These are phyloP conservation scores for Trichoderma sp. DNA, from an alignment of 2,329 filamentous ascomycete species.

Conservation along the genomic window DNA sequence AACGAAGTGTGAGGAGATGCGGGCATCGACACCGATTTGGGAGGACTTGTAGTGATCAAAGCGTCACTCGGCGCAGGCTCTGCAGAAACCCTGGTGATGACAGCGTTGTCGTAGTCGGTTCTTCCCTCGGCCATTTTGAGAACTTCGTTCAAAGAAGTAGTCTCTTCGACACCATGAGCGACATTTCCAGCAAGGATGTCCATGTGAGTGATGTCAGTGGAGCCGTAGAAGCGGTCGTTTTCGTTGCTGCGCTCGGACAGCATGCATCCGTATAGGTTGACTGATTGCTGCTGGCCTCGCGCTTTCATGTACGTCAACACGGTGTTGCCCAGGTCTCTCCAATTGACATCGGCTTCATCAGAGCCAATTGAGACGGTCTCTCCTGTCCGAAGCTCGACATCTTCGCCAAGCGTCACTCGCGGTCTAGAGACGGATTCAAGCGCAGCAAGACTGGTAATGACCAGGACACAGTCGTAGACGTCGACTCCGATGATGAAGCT, in stretches of 20 bases:
- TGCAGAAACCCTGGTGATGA: conserved; percentile 64
- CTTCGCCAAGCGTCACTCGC: conserved; percentile 77
- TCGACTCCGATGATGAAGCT: conserved; percentile 91
- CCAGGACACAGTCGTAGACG: conserved; percentile 92
- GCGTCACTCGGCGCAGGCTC: conserved; percentile 77
- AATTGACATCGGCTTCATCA: conserved; percentile 52
- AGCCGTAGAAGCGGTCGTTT: conserved; percentile 60
- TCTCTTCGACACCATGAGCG: conserved; percentile 55
- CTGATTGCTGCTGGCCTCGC: conserved; percentile 55
- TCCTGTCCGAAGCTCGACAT: conserved; percentile 74
- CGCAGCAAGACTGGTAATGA: conserved; percentile 84
- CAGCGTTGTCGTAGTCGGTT: conserved; percentile 66
- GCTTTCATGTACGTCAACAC: conserved; percentile 62
- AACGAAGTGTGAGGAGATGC: conserved; percentile 56
- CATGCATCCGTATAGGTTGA: conserved; percentile 58
- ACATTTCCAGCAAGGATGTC: conserved; percentile 61
- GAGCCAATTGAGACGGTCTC: conserved; percentile 64
- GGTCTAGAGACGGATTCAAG: conserved; percentile 81
- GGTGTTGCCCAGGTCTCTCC: conserved; percentile 55
- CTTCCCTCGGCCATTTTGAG: conserved; percentile 87
- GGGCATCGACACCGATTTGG: conserved; percentile 36
- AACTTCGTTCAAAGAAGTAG: conserved; percentile 70
- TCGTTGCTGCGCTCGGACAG: conserved; percentile 59
- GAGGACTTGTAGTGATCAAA: conserved; percentile 46
- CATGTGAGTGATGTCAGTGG: conserved; percentile 50